Percentiles rank a stretch among this genome's conserved stretches.
These are phyloP conservation scores for Mycosphaerella arachidis DNA, from an alignment of 2,329 filamentous ascomycete genomes.

Conservation along the genomic window DNA sequence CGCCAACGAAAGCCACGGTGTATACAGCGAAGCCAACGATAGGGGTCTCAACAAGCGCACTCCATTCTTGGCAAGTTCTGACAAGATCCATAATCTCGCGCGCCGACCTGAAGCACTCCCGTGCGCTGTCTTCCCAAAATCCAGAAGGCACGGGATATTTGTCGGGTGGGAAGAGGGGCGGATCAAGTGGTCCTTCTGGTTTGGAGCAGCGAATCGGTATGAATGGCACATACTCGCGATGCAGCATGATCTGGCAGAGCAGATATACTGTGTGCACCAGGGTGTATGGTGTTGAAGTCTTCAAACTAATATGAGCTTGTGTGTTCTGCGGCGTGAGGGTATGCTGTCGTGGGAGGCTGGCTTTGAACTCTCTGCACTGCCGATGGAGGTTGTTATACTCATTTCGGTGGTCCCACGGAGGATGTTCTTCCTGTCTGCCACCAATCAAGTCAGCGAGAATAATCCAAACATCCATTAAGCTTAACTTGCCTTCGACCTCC, in stretches of 20 bases:
- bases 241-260: constrained; percentile 63
- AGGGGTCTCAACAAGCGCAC: constrained; percentile 62
- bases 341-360: constrained; percentile 53
- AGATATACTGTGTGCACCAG: constrained; percentile 63
- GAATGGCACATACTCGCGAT: constrained; percentile 65
- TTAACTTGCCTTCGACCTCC: constrained; percentile 48
- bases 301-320: constrained; percentile 60
- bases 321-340: constrained; percentile 59
- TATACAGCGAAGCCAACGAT: constrained; percentile 64
- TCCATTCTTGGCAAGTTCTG: constrained; percentile 55
- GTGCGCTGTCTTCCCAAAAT: constrained; percentile 62
- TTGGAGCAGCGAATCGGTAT: constrained; percentile 52
- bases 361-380: constrained; percentile 52
- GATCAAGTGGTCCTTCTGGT: constrained; percentile 56
- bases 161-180: constrained; percentile 50
- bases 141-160: constrained; percentile 45
- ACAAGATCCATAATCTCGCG: constrained; percentile 62
- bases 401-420: constrained; percentile 58
- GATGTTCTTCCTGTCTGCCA: constrained; percentile 44
- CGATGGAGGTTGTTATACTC: constrained; percentile 52
- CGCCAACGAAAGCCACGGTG: constrained; percentile 59
- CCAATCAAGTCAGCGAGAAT: constrained; percentile 2
- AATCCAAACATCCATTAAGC: background rate
- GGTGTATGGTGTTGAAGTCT: constrained; percentile 60
- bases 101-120: constrained; percentile 59